phyloP scores from a whole-genome alignment of 169 alveolate genomes.

The Prorocentrum cordatum region DNA sequence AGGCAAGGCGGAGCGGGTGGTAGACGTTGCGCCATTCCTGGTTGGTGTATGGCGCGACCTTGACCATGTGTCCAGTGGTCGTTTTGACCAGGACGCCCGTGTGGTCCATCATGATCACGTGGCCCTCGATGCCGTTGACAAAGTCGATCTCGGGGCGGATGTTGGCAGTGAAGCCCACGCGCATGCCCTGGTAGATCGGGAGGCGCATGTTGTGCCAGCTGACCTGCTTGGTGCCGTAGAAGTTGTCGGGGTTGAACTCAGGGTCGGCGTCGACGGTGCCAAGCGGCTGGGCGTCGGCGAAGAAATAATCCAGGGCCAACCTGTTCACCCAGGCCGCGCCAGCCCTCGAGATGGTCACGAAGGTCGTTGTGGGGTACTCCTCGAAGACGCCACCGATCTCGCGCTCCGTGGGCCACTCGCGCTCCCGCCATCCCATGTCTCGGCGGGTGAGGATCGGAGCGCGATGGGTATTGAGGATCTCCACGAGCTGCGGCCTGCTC shows the following conservation, averaged over 20 bases:
- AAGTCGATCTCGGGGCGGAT: neutral
- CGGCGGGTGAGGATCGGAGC: neutral
- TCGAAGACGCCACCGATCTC: neutral
- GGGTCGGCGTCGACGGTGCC: constrained; percentile 7
- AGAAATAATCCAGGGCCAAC: neutral
- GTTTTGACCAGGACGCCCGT: no score
- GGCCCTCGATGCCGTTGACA: constrained; percentile 33
- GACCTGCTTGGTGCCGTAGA: neutral
- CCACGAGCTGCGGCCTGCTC: neutral
- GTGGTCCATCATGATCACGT: no score
- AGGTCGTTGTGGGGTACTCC: neutral
- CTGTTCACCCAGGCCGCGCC: neutral
- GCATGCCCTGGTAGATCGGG: neutral
- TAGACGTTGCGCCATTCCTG: no score
- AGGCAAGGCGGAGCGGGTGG: no score
- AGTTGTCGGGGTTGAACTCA: constrained; percentile 3
- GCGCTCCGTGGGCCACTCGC: neutral
- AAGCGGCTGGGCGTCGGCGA: neutral
- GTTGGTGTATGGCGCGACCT: no score
- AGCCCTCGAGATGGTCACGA: neutral
- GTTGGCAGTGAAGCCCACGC: neutral
- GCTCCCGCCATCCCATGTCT: neutral
- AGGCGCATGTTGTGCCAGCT: neutral
- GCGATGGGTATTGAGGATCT: neutral
- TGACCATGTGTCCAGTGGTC: no score